phyloP scores from a whole-genome alignment of 2,329 filamentous ascomycete species.

The Madurella mycetomatis region DNA sequence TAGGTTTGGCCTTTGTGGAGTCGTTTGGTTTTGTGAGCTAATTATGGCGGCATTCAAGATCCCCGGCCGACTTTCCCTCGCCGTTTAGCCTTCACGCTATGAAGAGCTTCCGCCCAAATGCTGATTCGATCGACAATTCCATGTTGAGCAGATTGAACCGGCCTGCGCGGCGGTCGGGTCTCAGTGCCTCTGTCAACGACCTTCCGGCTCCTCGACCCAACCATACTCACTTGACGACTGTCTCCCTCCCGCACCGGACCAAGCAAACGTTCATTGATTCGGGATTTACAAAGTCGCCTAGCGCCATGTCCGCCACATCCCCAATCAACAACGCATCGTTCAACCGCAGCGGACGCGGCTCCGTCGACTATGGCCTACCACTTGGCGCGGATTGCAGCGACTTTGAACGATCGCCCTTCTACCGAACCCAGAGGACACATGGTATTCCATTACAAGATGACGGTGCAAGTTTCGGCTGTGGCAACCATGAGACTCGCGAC shows the following conservation, averaged over 20 bases:
- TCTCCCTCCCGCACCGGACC: slow-evolving; percentile 45
- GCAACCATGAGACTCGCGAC: slow-evolving; percentile 47
- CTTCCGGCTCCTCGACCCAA: slow-evolving; percentile 34
- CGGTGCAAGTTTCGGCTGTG: slow-evolving; percentile 40
- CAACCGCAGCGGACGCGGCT: slow-evolving; percentile 30
- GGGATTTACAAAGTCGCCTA: slow-evolving; percentile 42
- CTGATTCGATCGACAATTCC: slow-evolving; percentile 45
- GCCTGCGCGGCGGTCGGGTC: slow-evolving; percentile 39
- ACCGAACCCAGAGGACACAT: slow-evolving; percentile 45
- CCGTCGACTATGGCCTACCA: slow-evolving; percentile 40
- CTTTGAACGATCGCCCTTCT: slow-evolving; percentile 44
- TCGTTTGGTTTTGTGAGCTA: not conserved
- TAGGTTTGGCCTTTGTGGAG: slow-evolving; percentile 19
- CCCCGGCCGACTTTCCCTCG: slow-evolving; percentile 18
- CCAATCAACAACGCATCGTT: slow-evolving; percentile 42
- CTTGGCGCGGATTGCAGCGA: slow-evolving; percentile 39
- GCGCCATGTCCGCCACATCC: slow-evolving; percentile 44
- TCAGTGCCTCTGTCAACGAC: slow-evolving; percentile 41
- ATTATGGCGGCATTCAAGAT: slow-evolving; percentile 12
- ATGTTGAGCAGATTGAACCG: slow-evolving; percentile 55
- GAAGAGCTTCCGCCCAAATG: slow-evolving; percentile 43
- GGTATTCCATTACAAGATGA: slow-evolving; percentile 44
- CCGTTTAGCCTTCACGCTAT: slow-evolving; percentile 41
- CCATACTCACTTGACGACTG: slow-evolving; percentile 39
- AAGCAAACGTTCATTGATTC: slow-evolving; percentile 41